Evolutionary conservation across 2,329 filamentous ascomycete genomes (phyloP).

Genomic region (Diaporthe vaccinii): DNA sequence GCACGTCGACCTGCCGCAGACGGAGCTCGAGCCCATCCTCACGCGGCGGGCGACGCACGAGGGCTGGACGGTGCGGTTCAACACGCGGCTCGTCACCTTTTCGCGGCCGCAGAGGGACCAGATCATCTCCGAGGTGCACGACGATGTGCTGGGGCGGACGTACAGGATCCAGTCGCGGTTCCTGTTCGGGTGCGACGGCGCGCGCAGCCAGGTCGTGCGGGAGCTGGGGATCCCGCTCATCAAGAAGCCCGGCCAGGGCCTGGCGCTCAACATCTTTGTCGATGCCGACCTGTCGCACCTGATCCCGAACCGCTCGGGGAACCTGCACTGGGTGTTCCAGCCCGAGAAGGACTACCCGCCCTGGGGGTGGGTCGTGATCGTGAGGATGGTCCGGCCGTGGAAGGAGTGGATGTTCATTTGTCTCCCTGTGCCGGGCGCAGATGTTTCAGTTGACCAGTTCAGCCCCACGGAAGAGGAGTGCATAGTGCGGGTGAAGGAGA

Average conservation of each 20-base stretch:
- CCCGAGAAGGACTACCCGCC: conserved; percentile 65
- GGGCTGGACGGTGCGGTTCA: conserved; percentile 59
- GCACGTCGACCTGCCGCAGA: conserved; percentile 62
- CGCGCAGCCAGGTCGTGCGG: conserved; percentile 54
- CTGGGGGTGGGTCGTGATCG: conserved; percentile 64
- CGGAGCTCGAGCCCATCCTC: conserved; percentile 62
- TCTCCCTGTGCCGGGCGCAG: conserved; percentile 57
- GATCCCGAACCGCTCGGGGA: conserved; percentile 65
- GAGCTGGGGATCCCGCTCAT: conserved; percentile 53
- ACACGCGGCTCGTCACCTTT: conserved; percentile 55
- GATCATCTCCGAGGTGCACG: conserved; percentile 39
- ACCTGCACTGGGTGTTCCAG: conserved; percentile 72
- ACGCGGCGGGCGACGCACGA: conserved; percentile 54
- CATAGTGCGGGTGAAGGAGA: conserved; percentile 57
- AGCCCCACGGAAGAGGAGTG: conserved; percentile 63
- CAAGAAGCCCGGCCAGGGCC: conserved; percentile 51
- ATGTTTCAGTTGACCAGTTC: conserved; percentile 50
- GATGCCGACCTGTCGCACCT: conserved; percentile 62
- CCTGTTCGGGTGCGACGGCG: conserved; percentile 69
- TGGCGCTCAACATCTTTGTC: conserved; percentile 57
- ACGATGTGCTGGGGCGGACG: neutral
- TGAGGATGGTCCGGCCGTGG: conserved; percentile 75
- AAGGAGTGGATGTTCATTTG: conserved; percentile 73
- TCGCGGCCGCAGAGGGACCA: conserved; percentile 42
- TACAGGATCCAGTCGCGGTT: conserved; percentile 62